These are phyloP conservation scores for Prunus mume DNA, from an alignment of 306 rosid genomes.

Conservation along the genomic window DNA sequence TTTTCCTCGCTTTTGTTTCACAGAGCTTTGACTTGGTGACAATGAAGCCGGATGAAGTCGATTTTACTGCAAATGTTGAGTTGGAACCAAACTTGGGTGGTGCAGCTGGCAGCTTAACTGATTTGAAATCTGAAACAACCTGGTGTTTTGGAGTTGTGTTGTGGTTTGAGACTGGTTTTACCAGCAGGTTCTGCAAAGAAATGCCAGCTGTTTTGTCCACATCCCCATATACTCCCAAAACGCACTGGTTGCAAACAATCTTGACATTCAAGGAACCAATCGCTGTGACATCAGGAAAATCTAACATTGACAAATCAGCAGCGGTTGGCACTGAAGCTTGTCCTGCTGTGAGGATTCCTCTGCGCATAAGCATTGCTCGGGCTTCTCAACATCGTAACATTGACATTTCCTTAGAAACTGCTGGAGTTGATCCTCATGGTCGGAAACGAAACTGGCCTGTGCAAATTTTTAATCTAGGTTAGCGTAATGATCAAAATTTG, in stretches of 20 bases:
- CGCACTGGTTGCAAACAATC: conserved; percentile 91
- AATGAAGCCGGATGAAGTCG: conserved; percentile 73
- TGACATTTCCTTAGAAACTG: conserved; percentile 83
- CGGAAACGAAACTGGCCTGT: conserved; percentile 61
- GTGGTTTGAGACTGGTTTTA: conserved; percentile 93
- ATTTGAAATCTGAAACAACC: conserved; percentile 38
- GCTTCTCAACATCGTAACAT: conserved; percentile 81
- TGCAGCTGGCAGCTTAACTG: conserved; percentile 13
- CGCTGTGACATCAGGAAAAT: conserved; percentile 43
- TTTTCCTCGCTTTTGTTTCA: background rate
- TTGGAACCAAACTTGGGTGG: conserved; percentile 50
- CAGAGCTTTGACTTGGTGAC: conserved; percentile 86
- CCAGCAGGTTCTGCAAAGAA: conserved; percentile 83
- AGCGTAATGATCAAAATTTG: conserved; percentile 7
- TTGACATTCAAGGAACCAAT: conserved; percentile 80
- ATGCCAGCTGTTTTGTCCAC: conserved; percentile 67
- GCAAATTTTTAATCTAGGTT: conserved; percentile 55
- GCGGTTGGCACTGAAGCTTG: conserved; percentile 52
- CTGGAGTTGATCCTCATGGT: conserved; percentile 54
- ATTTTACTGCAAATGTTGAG: conserved; percentile 73
- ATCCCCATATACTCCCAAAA: conserved; percentile 64
- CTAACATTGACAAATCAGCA: conserved; percentile 23
- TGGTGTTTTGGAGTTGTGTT: conserved; percentile 74
- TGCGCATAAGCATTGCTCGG: conserved; percentile 82
- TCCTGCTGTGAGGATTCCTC: conserved; percentile 60